Evolutionary conservation across 1,284 basidiomycete species (phyloP), one percentile per base, ranked within the genome.

Genomic region (Polyporus tsugae): DNA sequence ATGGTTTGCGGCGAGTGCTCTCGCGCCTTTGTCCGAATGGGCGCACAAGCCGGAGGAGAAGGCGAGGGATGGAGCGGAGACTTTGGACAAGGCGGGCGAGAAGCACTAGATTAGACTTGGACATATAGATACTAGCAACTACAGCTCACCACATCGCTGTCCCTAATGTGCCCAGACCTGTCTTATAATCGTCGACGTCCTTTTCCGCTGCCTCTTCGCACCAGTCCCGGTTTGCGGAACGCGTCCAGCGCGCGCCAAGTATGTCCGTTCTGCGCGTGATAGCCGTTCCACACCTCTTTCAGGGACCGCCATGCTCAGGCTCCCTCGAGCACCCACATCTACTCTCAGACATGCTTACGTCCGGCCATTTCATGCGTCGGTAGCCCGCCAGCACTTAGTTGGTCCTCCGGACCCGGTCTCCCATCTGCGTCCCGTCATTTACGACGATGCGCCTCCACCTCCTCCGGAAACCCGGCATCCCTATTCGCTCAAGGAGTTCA

Each of bases 381-480:
- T 77, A 33, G 57, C 71, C 22, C 71, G 79, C 10, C 74, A 75
- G 52, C 82, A 90, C 77, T 85, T 90, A 25, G 85, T 94, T 52
- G 92, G 90, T 2, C 91, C 91, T 46, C 89, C 91, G 41, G 86
- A 94, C 76, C 90, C 91, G 7, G 76, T 92, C 64, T 93, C 92
- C n/a, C 86, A 94, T 80, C 81, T 94, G 64, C 88, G 93, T 4
- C 92, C 93, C 4, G 83, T 93, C 68, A 82, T 94, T 55, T 93
- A 94, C 80, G 87, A 89, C 74, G 86, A 91, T 73, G 82, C 78
- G 58, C 80, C 79, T 13, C 77, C 80, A 6, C 77, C 77, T 15
- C 72, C 66, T 2, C 63, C 73, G 15, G 64, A 68, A 44, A 69
- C 67, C 36, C 78, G 78, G 57, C 92, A 94, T 77, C 92, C 92